Base-by-base conservation (phyloP, 1,284 basidiomycete genomes). In the Lentinula novae-zelandiae region DNA sequence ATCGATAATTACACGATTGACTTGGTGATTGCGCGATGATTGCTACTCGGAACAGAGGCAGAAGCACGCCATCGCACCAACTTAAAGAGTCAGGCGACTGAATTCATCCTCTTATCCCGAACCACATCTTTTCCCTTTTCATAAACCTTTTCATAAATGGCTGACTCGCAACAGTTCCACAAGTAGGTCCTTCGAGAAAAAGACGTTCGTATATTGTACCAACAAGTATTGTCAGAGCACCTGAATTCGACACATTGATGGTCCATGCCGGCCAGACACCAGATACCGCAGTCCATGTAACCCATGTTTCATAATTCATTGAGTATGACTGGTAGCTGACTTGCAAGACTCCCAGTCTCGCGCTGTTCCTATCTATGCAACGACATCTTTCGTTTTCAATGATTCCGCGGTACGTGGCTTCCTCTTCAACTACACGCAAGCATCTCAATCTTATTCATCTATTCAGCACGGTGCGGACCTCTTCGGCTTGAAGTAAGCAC, bases 211-310 rank as follows among this genome's bases (percentile, higher is more conserved):
- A 22, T 42, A n/a, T 6, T 10, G 13, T 33, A 42, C 6, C 33
- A 20, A 46, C 44, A 46, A n/a, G 9, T 20, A 12, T 7, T 17
- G 7, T 34, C 20, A 85, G 83, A 73, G 78, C 80, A 64, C 86
- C 87, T 53, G 88, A 92, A 69, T 93, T 92, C 68, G 91, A 93
- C 69, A 93, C 91, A 8, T 76, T 93, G 58, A 90, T 93, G 75
- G 79, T 95, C 39, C 93, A 95, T 69, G 93, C 88, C 44, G 93
- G 93, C 9, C 90, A 94, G 68, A 73, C 75, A 12, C 82, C 84
- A 6, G 92, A 93, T 75, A 76, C 86, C 0, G 74, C 85, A 39
- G 92, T 89, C 22, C 87, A 90, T 64, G 62, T 60, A 38, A 42
- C 15, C 2, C n/a, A 59, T 27, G 12, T 20, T 9, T 20, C 13